phyloP scores from a whole-genome alignment of 306 rosid genomes.

The Psophocarpus tetragonolobus region DNA sequence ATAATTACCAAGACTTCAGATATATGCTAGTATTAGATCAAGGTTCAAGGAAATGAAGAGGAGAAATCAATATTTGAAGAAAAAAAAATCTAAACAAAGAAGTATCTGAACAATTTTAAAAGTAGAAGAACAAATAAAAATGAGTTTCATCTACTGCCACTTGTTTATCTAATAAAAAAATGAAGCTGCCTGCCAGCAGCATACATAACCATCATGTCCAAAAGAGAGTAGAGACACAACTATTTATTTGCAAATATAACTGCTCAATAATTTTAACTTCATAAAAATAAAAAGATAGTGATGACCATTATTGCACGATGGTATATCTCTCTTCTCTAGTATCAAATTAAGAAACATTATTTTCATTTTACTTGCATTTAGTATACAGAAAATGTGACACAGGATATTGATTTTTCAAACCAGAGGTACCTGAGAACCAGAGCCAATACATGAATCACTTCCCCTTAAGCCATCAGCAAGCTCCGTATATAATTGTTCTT shows the following conservation, averaged over 20 bases:
- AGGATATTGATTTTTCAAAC: conserved; percentile 31
- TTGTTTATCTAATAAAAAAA: conserved; percentile 1
- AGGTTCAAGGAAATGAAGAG: conserved; percentile 9
- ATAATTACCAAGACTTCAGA: conserved; percentile 14
- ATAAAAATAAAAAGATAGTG: conserved; percentile 2
- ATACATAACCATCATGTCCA: background rate
- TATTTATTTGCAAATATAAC: background rate
- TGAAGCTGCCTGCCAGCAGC: background rate
- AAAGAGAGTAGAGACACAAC: background rate
- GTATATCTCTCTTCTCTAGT: background rate
- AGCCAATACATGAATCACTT: conserved; percentile 79
- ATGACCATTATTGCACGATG: conserved; percentile 6
- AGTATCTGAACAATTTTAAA: conserved; percentile 1
- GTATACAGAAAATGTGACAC: conserved; percentile 16
- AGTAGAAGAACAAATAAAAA: background rate
- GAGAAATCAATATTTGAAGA: conserved; percentile 9
- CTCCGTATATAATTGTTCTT: conserved; percentile 87
- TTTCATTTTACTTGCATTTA: conserved; percentile 16
- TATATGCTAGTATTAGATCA: conserved; percentile 32
- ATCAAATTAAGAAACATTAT: conserved; percentile 12
- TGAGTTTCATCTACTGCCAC: background rate
- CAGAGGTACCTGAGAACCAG: conserved; percentile 94
- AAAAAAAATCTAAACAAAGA: background rate
- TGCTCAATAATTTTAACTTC: background rate
- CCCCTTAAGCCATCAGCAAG: conserved; percentile 96